Evolutionary conservation across 1,284 basidiomycete species (phyloP).

Genomic region (Schizopora paradoxa): DNA sequence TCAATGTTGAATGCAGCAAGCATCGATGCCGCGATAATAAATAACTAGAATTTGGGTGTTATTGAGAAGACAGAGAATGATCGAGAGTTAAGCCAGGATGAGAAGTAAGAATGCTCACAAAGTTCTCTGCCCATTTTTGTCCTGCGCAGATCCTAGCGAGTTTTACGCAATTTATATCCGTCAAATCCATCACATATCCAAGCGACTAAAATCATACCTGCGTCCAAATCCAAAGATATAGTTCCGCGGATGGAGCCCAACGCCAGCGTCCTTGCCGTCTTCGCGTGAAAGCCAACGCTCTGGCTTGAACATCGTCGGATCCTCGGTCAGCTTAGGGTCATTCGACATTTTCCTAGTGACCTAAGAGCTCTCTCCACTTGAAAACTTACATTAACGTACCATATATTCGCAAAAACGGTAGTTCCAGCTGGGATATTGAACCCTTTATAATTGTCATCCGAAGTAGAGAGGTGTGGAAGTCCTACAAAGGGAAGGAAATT

Average conservation of each 20-base stretch:
- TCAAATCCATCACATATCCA: background rate
- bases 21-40: background rate
- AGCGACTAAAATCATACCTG: background rate
- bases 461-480: constrained; percentile 25
- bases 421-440: constrained; percentile 16
- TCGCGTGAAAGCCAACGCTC: constrained; percentile 1
- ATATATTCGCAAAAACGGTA: constrained; percentile 15
- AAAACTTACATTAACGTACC: constrained; percentile 12
- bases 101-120: background rate
- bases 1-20: constrained; percentile 1
- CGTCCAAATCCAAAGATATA: constrained; percentile 7
- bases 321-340: background rate
- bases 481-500: constrained; percentile 8
- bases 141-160: background rate
- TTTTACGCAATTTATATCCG: background rate
- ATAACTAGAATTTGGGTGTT: background rate
- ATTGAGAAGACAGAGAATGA: background rate
- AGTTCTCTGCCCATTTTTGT: background rate
- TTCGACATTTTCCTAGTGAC: constrained; percentile 6
- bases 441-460: constrained; percentile 18
- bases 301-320: constrained; percentile 3
- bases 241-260: constrained; percentile 1
- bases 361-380: too few relatives aligned
- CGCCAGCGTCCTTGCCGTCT: background rate
- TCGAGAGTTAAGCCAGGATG: background rate